Evolutionary conservation across 106 monocot species (phyloP), one percentile per base, ranked within the genome.

Genomic region (Chionographis japonica): DNA sequence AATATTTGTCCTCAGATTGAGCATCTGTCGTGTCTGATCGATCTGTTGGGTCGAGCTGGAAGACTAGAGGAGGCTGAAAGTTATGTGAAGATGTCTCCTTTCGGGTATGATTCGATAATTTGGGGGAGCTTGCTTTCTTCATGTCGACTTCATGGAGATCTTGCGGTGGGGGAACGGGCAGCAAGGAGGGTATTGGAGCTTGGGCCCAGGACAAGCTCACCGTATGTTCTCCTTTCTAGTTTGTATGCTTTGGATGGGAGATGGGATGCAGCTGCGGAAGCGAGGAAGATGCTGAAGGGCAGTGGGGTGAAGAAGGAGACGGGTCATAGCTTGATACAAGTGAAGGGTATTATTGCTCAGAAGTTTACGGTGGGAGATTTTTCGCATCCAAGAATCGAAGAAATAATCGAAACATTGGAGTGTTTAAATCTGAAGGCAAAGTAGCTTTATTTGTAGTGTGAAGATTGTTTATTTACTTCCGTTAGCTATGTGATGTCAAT

Each of bases 121-220:
- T 81, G 78, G 81, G 90, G 84, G 12, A 91, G 77, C 58, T 74
- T 91, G 73, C 79, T 87, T 9, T 86, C 90, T 66, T 84, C 81
- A 15, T 84, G 81, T 52, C 54, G 81, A n/a, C 50, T 91, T 17
- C 84, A 77, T 72, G 73, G 67, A 15, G 61, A 86, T 69, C 43
- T 79, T 50, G 52, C 51, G 8, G 71, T 78, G 13, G 84, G 84
- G 3, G 78, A 84, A 39, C 61, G 81, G 35, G 90, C 59, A 17
- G 81, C 79, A 43, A 81, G 19, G 56, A 80, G 72, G 53, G 17
- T 90, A 2, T 27, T 86, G 58, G 85, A 80, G 57, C 68, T 85
- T 35, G 54, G 69, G 62, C 80, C 80, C 10, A 35, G 40, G 6
- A 75, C 80, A 9, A 83, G 83, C 67, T 90, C 85, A 19, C 85